phyloP scores from a whole-genome alignment of 345 rosid species.

The Eucalyptus pauciflora region DNA sequence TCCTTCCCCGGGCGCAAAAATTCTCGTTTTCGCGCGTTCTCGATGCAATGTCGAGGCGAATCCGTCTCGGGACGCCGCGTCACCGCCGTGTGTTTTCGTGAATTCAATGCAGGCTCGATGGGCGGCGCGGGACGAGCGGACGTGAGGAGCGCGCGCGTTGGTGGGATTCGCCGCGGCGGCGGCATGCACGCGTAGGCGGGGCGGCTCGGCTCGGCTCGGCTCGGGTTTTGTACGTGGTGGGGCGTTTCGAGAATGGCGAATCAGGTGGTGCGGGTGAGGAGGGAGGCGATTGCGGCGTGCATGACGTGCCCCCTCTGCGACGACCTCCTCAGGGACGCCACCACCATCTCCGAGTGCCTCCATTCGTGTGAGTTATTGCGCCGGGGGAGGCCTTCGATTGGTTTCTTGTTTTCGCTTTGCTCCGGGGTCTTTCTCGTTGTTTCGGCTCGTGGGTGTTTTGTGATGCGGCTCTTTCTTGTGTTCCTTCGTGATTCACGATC shows the following conservation, averaged over 20 bases:
- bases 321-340: conserved; percentile 70
- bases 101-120: not conserved
- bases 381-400: not conserved
- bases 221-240: not conserved
- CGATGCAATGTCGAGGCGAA: not conserved
- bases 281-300: conserved; percentile 58
- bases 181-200: not conserved
- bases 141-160: conserved; percentile 1
- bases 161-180: not conserved
- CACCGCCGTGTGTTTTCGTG: not conserved
- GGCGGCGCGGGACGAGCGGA: conserved; percentile 14
- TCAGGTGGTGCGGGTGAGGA: conserved; percentile 56
- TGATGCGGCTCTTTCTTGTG: not conserved
- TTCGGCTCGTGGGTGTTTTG: not conserved
- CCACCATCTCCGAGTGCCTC: conserved; percentile 89
- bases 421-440: not conserved
- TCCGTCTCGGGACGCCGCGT: not conserved
- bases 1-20: not conserved
- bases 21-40: not conserved
- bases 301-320: conserved; percentile 80
- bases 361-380: conserved; percentile 66
- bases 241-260: conserved; percentile 18
- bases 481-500: not conserved
- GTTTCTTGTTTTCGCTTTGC: not conserved
- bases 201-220: not conserved